Evolutionary conservation across 164 flowering plant genomes (phyloP), one percentile per base, ranked within the genome.

Genomic region (Magnolia sinica): DNA sequence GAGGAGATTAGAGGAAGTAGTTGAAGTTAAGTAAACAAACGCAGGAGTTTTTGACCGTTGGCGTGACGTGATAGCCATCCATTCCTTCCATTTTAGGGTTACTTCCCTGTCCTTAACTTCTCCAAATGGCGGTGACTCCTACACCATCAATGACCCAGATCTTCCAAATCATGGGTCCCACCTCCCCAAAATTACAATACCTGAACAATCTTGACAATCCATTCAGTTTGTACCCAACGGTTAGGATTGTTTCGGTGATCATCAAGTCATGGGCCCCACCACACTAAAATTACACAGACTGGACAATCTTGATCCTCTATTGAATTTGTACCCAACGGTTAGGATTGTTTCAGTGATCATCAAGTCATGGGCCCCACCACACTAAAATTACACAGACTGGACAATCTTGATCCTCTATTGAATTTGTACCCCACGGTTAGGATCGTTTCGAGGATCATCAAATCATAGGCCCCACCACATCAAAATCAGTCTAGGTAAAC

Each of bases 61-160:
- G 74, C 87, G 83, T 87, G 87, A 82, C 85, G 86, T 86, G 79
- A 49, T 50, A 50, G 61, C 70, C 72, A 23, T 67, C 7, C n/a
- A 22, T 72, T 27, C 29, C 75, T 24, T 65, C 52, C 73, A 70
- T 64, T 16, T 55, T 55, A 11, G 61, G 61, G 18, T 16, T 3
- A 55, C 61, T 8, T 55, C 61, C 61, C 61, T 55, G 16, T 16
- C 2, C 61, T 19, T 4, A 37, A 37, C 45, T 4, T 37, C 18
- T 55, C 13, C 61, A 55, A 11, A 16, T 55, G 61, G 16, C 61
- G 3, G 16, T 13, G 16, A 55, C 10, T 16, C 61, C 61, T 11
- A 8, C 61, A 11, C 61, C 61, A 9, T 11, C 61, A 16, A 10
- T 55, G 18, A 55, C 18, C 61, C 18, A 11, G 16, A 55, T 55